Conservation (phyloP, 75 land plant genomes). For the Isoetes taiwanensis region DNA sequence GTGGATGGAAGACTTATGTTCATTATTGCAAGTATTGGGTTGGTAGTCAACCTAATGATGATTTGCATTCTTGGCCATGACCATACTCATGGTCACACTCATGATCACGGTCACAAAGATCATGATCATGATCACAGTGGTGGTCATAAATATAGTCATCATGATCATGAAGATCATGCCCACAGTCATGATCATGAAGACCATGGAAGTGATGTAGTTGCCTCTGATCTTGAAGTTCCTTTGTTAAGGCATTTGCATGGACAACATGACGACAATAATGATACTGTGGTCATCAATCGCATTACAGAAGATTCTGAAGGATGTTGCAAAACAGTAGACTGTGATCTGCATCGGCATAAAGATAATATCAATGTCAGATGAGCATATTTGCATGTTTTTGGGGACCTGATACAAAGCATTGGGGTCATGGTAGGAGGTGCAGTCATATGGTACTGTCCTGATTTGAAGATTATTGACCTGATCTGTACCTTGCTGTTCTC, state of each 20-base stretch:
- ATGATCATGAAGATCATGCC: constrained; percentile 11
- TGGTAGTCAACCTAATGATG: background rate
- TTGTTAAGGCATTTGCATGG: too few relatives aligned
- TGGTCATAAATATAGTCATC: constrained; percentile 6
- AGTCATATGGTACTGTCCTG: background rate
- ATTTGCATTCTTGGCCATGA: background rate
- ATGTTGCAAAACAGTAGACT: too few relatives aligned
- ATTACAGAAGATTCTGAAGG: too few relatives aligned
- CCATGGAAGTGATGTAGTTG: too few relatives aligned
- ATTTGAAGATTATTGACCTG: background rate
- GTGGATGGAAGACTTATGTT: background rate
- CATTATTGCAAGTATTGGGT: background rate
- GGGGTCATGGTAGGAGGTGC: constrained; percentile 1
- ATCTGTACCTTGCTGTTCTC: constrained; percentile 2
- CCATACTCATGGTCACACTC: background rate
- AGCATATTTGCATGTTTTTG: background rate
- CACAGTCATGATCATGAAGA: constrained; percentile 29
- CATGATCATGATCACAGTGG: constrained; percentile 14
- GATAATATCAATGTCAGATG: background rate
- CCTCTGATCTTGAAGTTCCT: too few relatives aligned
- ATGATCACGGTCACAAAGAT: constrained; percentile 8
- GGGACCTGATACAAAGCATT: constrained; percentile 4
- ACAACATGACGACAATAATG: too few relatives aligned
- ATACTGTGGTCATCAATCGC: too few relatives aligned
- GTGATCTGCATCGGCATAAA: too few relatives aligned